Conservation (phyloP, 768 basidiomycete species). For the Candolleomyces aberdarensis region DNA sequence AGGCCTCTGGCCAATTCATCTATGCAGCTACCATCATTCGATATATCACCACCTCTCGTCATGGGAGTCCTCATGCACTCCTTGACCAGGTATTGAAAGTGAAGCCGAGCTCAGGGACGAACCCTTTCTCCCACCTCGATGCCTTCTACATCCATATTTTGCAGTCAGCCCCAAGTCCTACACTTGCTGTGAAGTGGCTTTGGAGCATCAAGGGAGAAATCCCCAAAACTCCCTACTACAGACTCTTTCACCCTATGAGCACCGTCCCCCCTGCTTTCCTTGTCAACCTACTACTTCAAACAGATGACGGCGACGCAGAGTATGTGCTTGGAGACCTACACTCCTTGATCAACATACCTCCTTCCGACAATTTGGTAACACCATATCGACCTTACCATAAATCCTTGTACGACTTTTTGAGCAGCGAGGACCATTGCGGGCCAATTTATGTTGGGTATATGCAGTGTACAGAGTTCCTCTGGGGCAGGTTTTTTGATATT, state of each 20-base stretch:
- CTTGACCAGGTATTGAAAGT: slow-evolving; percentile 4
- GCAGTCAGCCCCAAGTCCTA: background rate
- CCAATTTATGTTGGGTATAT: too few species aligned
- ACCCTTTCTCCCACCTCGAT: slow-evolving; percentile 1
- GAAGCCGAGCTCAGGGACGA: background rate
- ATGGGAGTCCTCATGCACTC: slow-evolving; percentile 7
- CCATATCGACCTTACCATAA: background rate
- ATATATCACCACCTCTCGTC: slow-evolving; percentile 2
- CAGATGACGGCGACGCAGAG: background rate
- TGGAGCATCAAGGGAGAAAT: background rate
- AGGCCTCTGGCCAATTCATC: slow-evolving; percentile 16
- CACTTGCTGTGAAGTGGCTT: background rate
- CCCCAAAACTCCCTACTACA: background rate
- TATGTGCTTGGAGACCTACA: background rate
- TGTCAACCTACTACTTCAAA: background rate
- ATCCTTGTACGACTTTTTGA: background rate
- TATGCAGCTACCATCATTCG: slow-evolving; percentile 13
- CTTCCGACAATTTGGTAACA: background rate
- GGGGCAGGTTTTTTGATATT: too few species aligned
- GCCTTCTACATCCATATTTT: background rate
- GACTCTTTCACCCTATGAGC: background rate
- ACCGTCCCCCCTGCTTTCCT: background rate
- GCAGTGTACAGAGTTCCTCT: too few species aligned
- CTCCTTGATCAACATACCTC: background rate
- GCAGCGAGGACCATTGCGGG: too few species aligned